Base-by-base conservation (phyloP, 2,329 filamentous ascomycete species). In the Neonectria sp. region DNA sequence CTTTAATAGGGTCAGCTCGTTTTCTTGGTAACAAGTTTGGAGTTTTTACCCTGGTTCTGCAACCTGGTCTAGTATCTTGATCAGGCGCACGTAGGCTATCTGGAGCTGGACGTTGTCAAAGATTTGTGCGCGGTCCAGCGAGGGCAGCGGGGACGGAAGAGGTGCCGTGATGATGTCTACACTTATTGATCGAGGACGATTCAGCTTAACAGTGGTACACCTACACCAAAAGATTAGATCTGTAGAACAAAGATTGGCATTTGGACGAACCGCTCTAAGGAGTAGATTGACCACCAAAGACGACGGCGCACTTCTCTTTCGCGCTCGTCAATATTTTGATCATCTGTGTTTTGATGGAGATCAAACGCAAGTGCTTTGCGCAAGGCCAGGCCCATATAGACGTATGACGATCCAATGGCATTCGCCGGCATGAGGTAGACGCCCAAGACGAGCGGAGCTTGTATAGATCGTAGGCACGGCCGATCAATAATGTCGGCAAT, bases 381-480 rank as follows among this genome's bases (percentile, higher is more conserved):
- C 12, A 79, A 52, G 2, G 75, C 76, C 6, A 79, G 29, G 1
- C 77, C 77, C 70, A 79, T 75, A 48, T 78, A 79, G 9, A 79
- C 65, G 29, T 79, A 77, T 0, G 79, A 80, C 3, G 78, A 77
- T 7, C 77, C 78, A 51, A 80, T 75, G 0, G 80, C 77, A 55
- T 72, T 79, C 12, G 76, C 69, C 1, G 80, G 79, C 71, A 82
- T 72, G 2, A 80, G 65, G 48, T 81, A 81, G 6, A 81, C 78
- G 1, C 79, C 78, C 6, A 82, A 37, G 2, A 81, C 59, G 17
- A 77, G 81, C 0, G 74, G 70, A 0, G 77, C 79, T 45, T 81
- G 80, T 0, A 81, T 75, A 2, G 79, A 78, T 15, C 73, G 67
- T 4, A 81, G 29, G 25, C 73, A 78, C 5, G 77, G 72, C 7